Evolutionary conservation across 768 basidiomycete species (phyloP), one percentile per base, ranked within the genome.

Genomic region (Psilocybe azurescens): DNA sequence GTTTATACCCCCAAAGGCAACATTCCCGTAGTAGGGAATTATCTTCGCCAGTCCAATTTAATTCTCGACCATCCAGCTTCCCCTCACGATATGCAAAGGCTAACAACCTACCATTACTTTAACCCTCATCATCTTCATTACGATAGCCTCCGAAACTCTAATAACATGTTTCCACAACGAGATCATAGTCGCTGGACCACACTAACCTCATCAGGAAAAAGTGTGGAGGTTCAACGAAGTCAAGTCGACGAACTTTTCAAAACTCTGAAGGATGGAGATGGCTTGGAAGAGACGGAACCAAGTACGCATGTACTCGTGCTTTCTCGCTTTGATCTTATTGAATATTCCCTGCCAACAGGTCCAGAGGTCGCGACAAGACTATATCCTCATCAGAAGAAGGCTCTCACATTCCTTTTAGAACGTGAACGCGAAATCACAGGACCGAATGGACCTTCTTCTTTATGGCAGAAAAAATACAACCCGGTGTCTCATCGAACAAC

Each of bases 371-470:
- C 89, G 39, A 97, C 97, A 20, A 83, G 78, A 51, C 80, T 99
- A 7, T 99, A 99, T 77, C 94, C 97, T 18, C 97, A 99, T 81
- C 97, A 99, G 78, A 97, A 95, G 78, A 97, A 97, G 75, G 97
- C 97, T 24, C 82, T 99, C 18, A 95, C 97, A 1, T 99, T 99
- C 76, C 80, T 99, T 53, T 82, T 98, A 18, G 94, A 97, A 70
- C 86, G 97, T 72, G 89, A 92, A 74, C 83, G 87, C 63, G 92
- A 94, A 75, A 82, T 77, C 63, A 72, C 76, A 36, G 79, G 81
- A 39, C 67, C 76, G 48, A 82, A 86, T 75, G 92, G 90, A 66
- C 85, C 82, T 68, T 87, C 89, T 13, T 89, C 91, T 7, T 73
- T 94, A 44, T 94, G 92, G 91, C 88, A 91, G 63, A 69, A 72